These are phyloP conservation scores for Cetraspora pellucida DNA, from an alignment of 192 early-diverging fungal genomes.

Conservation along the genomic window DNA sequence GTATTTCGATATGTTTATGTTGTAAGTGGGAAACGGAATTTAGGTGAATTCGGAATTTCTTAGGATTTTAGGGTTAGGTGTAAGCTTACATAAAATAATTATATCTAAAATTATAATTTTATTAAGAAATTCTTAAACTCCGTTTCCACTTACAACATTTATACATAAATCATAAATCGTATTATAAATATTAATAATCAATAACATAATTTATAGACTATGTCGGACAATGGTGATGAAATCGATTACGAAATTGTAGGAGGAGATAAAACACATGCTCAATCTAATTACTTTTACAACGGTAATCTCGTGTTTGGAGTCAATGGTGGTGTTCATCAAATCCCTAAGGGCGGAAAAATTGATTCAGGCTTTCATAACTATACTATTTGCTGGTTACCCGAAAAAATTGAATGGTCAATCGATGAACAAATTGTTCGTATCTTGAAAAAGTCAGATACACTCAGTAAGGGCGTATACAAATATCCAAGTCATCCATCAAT, in stretches of 20 bases:
- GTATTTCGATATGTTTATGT: not conserved
- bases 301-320: conserved; percentile 36
- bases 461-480: conserved; percentile 31
- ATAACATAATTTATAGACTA: conserved; percentile 27
- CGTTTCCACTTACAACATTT: too few species aligned
- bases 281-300: conserved; percentile 52
- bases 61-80: too few species aligned
- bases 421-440: conserved; percentile 48
- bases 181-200: conserved; percentile 7
- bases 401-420: conserved; percentile 51
- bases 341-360: conserved; percentile 18
- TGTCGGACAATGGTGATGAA: conserved; percentile 55
- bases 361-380: conserved; percentile 46
- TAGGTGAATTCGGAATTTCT: too few species aligned
- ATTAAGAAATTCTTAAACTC: not conserved
- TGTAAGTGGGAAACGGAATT: too few species aligned
- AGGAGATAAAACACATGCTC: conserved; percentile 39
- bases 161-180: not conserved
- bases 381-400: conserved; percentile 50
- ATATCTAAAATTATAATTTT: too few species aligned
- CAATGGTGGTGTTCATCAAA: conserved; percentile 39
- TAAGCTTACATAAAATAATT: too few species aligned
- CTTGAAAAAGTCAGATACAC: conserved; percentile 39
- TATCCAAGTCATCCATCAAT: conserved; percentile 52
- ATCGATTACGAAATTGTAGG: conserved; percentile 60